A percentile compares a stretch with the other conserved stretches of the same genome.
Evolutionary conservation across 2,329 filamentous ascomycete genomes (phyloP).

Genomic region (Nothophaeocryptopus gaeumannii): DNA sequence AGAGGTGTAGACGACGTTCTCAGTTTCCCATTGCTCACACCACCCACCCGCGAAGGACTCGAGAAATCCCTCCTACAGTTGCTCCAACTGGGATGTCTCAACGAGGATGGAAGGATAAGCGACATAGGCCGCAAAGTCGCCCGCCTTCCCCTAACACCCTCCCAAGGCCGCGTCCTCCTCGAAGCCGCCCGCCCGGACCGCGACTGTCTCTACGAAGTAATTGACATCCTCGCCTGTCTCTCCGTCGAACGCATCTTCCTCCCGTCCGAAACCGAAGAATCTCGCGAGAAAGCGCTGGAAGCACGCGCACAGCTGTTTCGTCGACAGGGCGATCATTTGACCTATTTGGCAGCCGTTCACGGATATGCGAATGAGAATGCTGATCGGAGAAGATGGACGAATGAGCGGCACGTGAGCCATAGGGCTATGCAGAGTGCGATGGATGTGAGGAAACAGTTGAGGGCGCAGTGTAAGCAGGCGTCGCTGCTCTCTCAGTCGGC

Average conservation of each 20-base stretch:
- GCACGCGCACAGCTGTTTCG: slow-evolving; percentile 57
- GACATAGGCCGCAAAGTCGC: slow-evolving; percentile 73
- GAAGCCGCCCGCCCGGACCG: slow-evolving; percentile 69
- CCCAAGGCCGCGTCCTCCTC: slow-evolving; percentile 77
- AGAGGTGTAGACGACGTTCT: slow-evolving; percentile 79
- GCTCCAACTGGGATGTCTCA: slow-evolving; percentile 72
- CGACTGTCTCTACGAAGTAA: slow-evolving; percentile 74
- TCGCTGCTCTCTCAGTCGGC: slow-evolving; percentile 43
- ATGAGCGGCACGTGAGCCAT: slow-evolving; percentile 58
- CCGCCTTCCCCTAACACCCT: slow-evolving; percentile 75
- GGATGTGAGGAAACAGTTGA: slow-evolving; percentile 63
- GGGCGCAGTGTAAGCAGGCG: slow-evolving; percentile 55
- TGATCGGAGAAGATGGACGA: slow-evolving; percentile 60
- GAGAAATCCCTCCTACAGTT: slow-evolving; percentile 80
- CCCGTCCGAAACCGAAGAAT: slow-evolving; percentile 58
- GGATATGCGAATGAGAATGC: slow-evolving; percentile 57
- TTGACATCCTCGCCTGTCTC: slow-evolving; percentile 75
- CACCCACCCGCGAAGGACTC: slow-evolving; percentile 72
- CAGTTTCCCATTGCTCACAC: slow-evolving; percentile 80
- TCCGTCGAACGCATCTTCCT: slow-evolving; percentile 64
- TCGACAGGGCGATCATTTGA: slow-evolving; percentile 63
- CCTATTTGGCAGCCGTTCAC: slow-evolving; percentile 59
- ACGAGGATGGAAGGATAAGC: slow-evolving; percentile 70
- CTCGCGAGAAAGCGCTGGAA: slow-evolving; percentile 56
- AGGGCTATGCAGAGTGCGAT: slow-evolving; percentile 65